Conservation (phyloP, 2,329 filamentous ascomycete genomes). For the Pseudopyricularia javanii region DNA sequence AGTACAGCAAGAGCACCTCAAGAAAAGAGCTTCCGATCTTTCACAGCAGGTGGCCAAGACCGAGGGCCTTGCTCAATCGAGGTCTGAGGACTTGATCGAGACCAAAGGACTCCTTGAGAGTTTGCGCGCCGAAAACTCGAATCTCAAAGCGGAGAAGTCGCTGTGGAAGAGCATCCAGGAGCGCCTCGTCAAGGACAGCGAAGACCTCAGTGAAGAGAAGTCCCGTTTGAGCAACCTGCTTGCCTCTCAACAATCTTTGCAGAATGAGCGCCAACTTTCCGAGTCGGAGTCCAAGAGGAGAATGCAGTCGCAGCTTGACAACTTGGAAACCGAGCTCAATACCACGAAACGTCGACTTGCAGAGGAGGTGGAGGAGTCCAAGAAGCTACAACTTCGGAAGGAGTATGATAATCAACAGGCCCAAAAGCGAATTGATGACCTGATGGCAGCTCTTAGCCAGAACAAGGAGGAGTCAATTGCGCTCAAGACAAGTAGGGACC, state of each 20-base stretch:
- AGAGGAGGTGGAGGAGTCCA: conserved; percentile 71
- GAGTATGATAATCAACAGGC: conserved; percentile 83
- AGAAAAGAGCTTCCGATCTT: conserved; percentile 65
- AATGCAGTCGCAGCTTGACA: conserved; percentile 65
- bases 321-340: conserved; percentile 66
- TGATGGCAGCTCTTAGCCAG: conserved; percentile 67
- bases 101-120: conserved; percentile 71
- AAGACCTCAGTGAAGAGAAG: conserved; percentile 72
- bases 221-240: conserved; percentile 72
- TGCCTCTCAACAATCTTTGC: conserved; percentile 71
- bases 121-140: conserved; percentile 79
- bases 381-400: conserved; percentile 70
- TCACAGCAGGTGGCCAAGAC: conserved; percentile 81
- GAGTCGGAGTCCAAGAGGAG: conserved; percentile 75
- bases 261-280: conserved; percentile 80
- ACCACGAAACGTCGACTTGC: conserved; percentile 72
- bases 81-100: conserved; percentile 86
- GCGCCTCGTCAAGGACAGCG: conserved; percentile 78
- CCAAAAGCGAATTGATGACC: conserved; percentile 85
- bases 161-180: conserved; percentile 91
- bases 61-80: conserved; percentile 80
- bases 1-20: conserved; percentile 72
- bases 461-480: conserved; percentile 78
- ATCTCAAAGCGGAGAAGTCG: conserved; percentile 88
- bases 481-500: conserved; percentile 77